Conservation (phyloP, 805 yeast species). For the Hanseniaspora guilliermondii region DNA sequence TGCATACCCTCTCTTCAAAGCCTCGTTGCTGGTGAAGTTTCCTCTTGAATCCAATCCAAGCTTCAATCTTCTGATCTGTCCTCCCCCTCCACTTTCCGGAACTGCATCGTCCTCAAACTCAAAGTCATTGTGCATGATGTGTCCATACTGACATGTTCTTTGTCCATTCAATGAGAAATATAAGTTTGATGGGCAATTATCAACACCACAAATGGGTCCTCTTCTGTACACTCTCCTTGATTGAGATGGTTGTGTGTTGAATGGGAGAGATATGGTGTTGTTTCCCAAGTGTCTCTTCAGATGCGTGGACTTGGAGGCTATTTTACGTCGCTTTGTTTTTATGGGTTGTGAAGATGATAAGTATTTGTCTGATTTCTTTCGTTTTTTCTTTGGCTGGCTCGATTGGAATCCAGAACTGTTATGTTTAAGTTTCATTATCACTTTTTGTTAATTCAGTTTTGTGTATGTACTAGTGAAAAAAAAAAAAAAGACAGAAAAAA, state of each 20-base stretch:
- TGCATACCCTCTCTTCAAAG: constrained; percentile 19
- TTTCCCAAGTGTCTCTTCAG: neutral
- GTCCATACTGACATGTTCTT: constrained; percentile 80
- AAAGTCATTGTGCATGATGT: constrained; percentile 66
- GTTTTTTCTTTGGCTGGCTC: neutral
- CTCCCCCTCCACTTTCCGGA: constrained; percentile 28
- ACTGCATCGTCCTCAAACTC: constrained; percentile 64
- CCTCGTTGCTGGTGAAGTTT: constrained; percentile 24
- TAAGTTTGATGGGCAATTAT: constrained; percentile 70
- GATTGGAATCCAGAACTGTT: constrained; percentile 6
- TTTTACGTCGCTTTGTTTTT: neutral
- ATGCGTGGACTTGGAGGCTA: neutral
- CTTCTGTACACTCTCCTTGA: constrained; percentile 37
- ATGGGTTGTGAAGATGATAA: neutral
- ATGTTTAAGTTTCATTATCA: neutral
- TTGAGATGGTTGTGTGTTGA: neutral
- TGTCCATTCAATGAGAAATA: constrained; percentile 68
- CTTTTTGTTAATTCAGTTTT: no score
- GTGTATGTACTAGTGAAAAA: no score
- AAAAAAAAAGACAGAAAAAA: no score
- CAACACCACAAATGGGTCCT: constrained; percentile 81
- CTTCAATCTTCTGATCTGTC: constrained; percentile 29
- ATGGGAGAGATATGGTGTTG: neutral
- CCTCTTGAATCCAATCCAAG: constrained; percentile 36
- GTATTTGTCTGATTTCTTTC: neutral